Base-by-base conservation (phyloP, 1,139 yeast genomes). In the Lodderomyces theae region DNA sequence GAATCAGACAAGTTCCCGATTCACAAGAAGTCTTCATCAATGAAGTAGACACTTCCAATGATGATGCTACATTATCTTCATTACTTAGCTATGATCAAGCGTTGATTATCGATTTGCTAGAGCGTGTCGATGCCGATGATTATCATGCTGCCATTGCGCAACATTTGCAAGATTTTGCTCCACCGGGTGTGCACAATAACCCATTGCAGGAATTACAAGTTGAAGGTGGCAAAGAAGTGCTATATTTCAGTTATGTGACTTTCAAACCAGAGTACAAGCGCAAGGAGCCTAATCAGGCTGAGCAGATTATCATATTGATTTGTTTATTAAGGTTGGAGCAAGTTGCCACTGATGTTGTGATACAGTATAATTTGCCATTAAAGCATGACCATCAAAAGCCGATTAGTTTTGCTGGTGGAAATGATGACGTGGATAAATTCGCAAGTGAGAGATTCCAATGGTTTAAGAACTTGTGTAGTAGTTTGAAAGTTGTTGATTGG, bases 21-120 rank as follows among this genome's bases (percentile, higher is more conserved):
- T 81, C 86, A 2, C 96, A 89, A 56, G 97, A 89, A 57, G 95
- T 87, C 22, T 89, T 75, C 55, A 76, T 87, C 35, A 51, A 52
- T 72, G 66, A 42, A 63, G 63, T 39, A 56, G 61, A 1, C 4
- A 24, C 13, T 12, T 54, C 15, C 55, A 58, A 19, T n/a, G n/a
- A n/a, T n/a, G n/a, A n/a, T 25, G 30, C 37, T 5, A 42, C 47
- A n/a, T 51, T 52, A 12, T 26, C 26, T 5, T 25, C 30, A n/a
- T 18, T 15, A 13, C 23, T 29, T 11, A 18, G 15, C 9, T 61
- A 67, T 42, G 80, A 83, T 44, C 81, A 77, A 48, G 77, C 90
- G 12, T 57, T 88, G 11, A 82, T 88, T 13, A 60, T 88, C 32
- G 96, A 89, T 52, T 62, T 89, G 16, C 61, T 87, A 51, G 94